These are phyloP conservation scores for Rhododendron ovatum DNA, from an alignment of 148 eudicot species.

Conservation along the genomic window DNA sequence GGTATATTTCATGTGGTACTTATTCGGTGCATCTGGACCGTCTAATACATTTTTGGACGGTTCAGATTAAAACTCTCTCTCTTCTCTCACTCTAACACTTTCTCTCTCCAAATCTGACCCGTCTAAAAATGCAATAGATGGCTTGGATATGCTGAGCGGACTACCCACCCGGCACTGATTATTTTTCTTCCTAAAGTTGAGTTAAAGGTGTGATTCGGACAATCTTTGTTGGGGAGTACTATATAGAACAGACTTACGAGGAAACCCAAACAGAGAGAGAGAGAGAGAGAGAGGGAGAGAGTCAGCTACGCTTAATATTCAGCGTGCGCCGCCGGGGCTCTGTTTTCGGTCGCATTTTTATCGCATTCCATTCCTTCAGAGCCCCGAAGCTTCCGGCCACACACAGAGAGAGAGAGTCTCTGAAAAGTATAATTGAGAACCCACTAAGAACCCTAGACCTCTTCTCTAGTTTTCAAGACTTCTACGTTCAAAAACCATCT, in stretches of 20 bases:
- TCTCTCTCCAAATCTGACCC: too few species aligned
- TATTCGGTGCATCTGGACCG: fast-evolving
- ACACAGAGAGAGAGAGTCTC: neutral
- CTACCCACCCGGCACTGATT: too few species aligned
- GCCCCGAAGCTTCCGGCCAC: neutral
- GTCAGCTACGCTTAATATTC: neutral
- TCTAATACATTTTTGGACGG: too few species aligned
- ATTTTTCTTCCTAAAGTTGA: too few species aligned
- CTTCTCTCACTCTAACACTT: too few species aligned
- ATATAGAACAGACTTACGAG: neutral
- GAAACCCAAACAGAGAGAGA: neutral
- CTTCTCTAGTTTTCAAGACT: neutral
- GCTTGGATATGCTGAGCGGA: too few species aligned
- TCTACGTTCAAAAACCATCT: neutral
- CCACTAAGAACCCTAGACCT: neutral
- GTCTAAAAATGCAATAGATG: too few species aligned
- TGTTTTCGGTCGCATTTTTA: neutral
- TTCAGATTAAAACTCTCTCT: too few species aligned
- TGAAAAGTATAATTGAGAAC: too few species aligned
- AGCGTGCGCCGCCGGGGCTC: neutral
- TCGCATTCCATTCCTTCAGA: neutral
- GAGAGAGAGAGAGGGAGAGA: neutral
- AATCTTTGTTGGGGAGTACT: too few species aligned
- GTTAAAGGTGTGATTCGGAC: too few species aligned
- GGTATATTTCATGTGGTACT: too few species aligned